Evolutionary conservation across 2,329 filamentous ascomycete genomes (phyloP).

Genomic region (Emmonsiellopsis sp.): DNA sequence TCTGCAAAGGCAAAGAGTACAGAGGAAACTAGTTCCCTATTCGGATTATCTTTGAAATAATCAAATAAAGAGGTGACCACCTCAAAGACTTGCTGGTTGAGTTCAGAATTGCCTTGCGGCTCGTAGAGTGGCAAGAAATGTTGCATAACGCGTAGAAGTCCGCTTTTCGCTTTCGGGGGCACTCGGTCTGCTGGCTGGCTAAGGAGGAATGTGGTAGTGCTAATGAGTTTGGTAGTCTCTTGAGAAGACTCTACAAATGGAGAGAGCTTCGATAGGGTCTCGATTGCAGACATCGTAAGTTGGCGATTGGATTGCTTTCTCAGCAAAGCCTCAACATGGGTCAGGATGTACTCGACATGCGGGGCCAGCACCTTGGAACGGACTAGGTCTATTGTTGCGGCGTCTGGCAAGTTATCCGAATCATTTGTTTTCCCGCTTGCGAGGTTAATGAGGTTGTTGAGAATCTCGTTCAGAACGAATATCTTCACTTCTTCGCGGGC

Average conservation of each 20-base stretch:
- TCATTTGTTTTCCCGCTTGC: conserved; percentile 46
- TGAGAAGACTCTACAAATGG: conserved; percentile 55
- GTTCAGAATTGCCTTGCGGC: conserved; percentile 44
- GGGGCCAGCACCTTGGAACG: conserved; percentile 35
- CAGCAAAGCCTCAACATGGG: conserved; percentile 42
- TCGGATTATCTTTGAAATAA: conserved; percentile 76
- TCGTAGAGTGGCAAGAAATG: conserved; percentile 64
- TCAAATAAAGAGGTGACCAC: conserved; percentile 76
- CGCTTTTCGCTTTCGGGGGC: conserved; percentile 71
- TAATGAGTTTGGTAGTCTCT: conserved; percentile 65
- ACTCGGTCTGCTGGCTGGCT: conserved; percentile 78
- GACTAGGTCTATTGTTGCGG: conserved; percentile 31
- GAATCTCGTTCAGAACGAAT: conserved; percentile 64
- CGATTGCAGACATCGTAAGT: conserved; percentile 68
- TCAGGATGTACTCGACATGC: conserved; percentile 59
- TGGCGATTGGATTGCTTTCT: conserved; percentile 58
- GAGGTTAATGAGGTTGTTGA: conserved; percentile 59
- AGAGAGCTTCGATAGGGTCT: conserved; percentile 67
- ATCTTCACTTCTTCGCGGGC: conserved; percentile 80
- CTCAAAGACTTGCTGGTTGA: conserved; percentile 60
- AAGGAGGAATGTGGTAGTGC: conserved; percentile 71
- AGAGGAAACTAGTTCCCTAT: conserved; percentile 63
- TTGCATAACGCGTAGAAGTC: conserved; percentile 69
- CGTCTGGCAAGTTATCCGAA: conserved; percentile 25
- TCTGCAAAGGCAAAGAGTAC: conserved; percentile 64